phyloP scores from a whole-genome alignment of 352 stramenopile species.

The Aphanomyces euteiches region DNA sequence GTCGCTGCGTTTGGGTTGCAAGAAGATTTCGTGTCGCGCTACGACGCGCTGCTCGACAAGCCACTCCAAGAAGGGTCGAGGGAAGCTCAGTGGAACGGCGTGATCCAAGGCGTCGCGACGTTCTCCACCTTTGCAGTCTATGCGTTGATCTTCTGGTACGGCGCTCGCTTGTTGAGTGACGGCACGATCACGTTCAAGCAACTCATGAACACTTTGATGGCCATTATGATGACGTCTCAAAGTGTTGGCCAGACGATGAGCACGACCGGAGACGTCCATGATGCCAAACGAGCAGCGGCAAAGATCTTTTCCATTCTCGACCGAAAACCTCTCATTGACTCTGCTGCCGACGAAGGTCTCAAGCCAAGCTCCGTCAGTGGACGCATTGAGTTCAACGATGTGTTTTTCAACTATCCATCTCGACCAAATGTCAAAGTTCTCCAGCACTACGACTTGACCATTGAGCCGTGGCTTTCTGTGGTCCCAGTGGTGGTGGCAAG shows the following conservation, averaged over 20 bases:
- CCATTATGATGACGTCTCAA: conserved; percentile 44
- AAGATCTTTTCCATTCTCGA: conserved; percentile 42
- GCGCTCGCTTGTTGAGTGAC: conserved; percentile 43
- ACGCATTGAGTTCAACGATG: conserved; percentile 46
- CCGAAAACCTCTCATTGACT: no score
- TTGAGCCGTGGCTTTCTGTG: conserved; percentile 44
- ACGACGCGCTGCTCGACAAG: conserved; percentile 35
- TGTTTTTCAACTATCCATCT: conserved; percentile 75
- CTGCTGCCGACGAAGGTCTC: neutral
- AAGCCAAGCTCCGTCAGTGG: conserved; percentile 36
- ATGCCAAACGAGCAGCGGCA: conserved; percentile 31
- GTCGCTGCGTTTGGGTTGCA: conserved; percentile 36
- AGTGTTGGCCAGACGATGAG: conserved; percentile 35
- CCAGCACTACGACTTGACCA: conserved; percentile 30
- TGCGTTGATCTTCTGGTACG: conserved; percentile 56
- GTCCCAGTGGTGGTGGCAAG: conserved; percentile 38
- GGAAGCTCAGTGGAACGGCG: conserved; percentile 44
- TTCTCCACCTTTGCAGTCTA: conserved; percentile 49
- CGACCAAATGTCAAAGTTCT: conserved; percentile 36
- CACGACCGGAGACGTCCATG: conserved; percentile 36
- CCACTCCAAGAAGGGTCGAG: conserved; percentile 35
- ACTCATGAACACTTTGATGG: conserved; percentile 55
- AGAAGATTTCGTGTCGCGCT: conserved; percentile 28
- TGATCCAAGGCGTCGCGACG: conserved; percentile 69
- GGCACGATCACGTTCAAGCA: conserved; percentile 43